Percentiles rank a stretch among this genome's conserved stretches.
phyloP scores from a whole-genome alignment of 225 moss, liverwort and hornwort species.

The Pseudisothecium myosuroides region DNA sequence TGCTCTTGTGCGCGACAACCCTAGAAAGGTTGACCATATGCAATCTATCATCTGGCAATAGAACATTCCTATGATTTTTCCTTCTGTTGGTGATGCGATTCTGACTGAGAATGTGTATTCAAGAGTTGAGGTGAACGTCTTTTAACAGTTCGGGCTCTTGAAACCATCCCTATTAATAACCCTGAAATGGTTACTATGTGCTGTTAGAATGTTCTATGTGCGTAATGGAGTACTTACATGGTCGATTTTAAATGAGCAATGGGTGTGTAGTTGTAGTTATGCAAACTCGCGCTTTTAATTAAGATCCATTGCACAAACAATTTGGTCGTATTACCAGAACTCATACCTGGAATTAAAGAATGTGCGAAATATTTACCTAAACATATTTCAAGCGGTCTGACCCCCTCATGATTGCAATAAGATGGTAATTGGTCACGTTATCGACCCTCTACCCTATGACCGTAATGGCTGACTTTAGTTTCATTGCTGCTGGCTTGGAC shows the following conservation, averaged over 20 bases:
- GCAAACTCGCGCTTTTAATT: no score
- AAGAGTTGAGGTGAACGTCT: not conserved
- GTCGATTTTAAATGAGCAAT: not conserved
- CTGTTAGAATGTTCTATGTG: not conserved
- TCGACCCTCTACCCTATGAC: no score
- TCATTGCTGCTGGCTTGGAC: not conserved
- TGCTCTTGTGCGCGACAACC: constrained; percentile 69
- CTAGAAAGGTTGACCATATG: constrained; percentile 51
- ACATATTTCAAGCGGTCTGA: not conserved
- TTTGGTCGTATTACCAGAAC: not conserved
- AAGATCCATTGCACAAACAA: not conserved
- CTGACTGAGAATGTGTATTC: not conserved
- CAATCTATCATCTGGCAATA: not conserved
- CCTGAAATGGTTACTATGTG: not conserved
- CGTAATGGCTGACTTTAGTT: no score
- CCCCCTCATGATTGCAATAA: not conserved
- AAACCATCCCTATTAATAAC: not conserved
- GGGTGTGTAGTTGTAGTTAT: not conserved
- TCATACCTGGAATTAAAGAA: not conserved
- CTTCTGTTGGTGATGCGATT: not conserved
- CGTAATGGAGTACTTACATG: not conserved
- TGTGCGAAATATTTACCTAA: not conserved
- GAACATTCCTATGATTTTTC: not conserved
- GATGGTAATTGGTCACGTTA: no score
- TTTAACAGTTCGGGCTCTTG: not conserved